Evolutionary conservation across 129 eudicot genomes (phyloP), one percentile per base, ranked within the genome.

Genomic region (Helichrysum umbraculigerum): DNA sequence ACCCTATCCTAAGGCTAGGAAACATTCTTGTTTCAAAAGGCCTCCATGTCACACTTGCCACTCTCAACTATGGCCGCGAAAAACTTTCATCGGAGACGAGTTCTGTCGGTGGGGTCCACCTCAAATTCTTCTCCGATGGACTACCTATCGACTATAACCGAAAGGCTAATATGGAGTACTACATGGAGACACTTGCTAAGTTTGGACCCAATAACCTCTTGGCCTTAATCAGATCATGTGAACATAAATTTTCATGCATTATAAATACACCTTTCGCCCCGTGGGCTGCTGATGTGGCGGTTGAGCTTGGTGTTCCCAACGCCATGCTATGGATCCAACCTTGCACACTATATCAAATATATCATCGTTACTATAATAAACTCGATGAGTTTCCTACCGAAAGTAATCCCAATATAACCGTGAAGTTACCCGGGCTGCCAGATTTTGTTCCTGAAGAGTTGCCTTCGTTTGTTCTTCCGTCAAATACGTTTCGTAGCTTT

Each of bases 291-390:
- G 84, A 79, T 42, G 86, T 86, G 39, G 84, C 86, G 12, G 76
- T 79, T 0, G 63, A 67, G 17, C 61, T 60, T 33, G 80, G 67
- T 25, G 51, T 82, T 37, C 89, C 86, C 3, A 60, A 59, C 57
- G 82, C 86, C 75, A 74, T 85, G 89, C 71, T 82, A 4, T 86
- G 89, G 89, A 82, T 86, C 34, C 89, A 86, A 66, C 87, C 89
- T 9, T 82, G 83, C 68, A 60, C 87, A 0, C 59, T 86, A 5
- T 82, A 71, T 47, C 81, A 85, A 1, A 71, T 86, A 72, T 86
- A 86, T 65, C 51, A 86, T 56, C 68, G 77, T 50, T 86, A n/a
- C 16, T 79, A 75, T 68, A 79, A 76, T 60, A 16, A 16, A 2
- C 80, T 76, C 1, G 62, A 76, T 17, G 41, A 20, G 22, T 82